Evolutionary conservation across 371 early-diverging fungal genomes (phyloP).

Genomic region (Coemansia sp.): DNA sequence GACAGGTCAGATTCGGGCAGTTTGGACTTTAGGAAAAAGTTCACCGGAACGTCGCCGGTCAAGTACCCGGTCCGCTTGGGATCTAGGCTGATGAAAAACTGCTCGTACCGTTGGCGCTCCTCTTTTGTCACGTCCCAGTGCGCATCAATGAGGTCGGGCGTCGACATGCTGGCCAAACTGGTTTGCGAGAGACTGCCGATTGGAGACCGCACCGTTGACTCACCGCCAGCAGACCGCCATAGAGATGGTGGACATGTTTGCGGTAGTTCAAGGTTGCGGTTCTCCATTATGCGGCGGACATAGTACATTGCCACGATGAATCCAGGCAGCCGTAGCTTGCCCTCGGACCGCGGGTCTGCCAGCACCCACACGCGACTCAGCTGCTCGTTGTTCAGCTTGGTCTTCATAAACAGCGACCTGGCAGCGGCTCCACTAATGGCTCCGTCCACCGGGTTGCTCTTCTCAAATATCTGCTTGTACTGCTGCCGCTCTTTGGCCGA

Average conservation of each 20-base stretch:
- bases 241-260: conserved; percentile 59
- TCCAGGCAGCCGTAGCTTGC: conserved; percentile 67
- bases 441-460: conserved; percentile 67
- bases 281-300: conserved; percentile 68
- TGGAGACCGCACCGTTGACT: conserved; percentile 21
- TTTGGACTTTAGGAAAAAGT: conserved; percentile 74
- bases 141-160: conserved; percentile 25
- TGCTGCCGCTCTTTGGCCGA: conserved; percentile 65
- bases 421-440: conserved; percentile 59
- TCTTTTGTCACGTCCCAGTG: conserved; percentile 72
- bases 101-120: conserved; percentile 69
- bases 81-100: conserved; percentile 75
- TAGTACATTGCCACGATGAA: conserved; percentile 84
- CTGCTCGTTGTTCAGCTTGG: conserved; percentile 50
- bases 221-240: conserved; percentile 61
- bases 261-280: conserved; percentile 61
- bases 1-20: conserved; percentile 67
- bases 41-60: conserved; percentile 64
- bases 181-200: conserved; percentile 19
- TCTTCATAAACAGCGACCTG: conserved; percentile 47
- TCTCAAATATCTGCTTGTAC: conserved; percentile 70
- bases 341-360: conserved; percentile 69
- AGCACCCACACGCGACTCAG: conserved; percentile 54
- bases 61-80: conserved; percentile 36
- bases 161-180: conserved; percentile 29